phyloP scores from a whole-genome alignment of 768 basidiomycete genomes.

The Hypholoma fasciculare region DNA sequence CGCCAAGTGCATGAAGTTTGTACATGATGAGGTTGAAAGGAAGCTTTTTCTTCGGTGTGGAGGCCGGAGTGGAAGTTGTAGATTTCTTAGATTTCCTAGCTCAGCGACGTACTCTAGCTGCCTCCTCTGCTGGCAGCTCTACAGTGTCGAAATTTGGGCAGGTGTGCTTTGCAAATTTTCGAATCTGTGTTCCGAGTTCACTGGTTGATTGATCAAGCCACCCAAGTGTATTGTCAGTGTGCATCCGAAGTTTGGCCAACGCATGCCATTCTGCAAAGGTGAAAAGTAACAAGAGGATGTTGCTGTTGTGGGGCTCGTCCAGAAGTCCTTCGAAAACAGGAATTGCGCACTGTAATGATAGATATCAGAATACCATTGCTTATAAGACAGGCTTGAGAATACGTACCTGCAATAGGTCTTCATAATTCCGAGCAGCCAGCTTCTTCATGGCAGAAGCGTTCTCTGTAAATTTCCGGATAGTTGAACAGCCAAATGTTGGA shows the following conservation, averaged over 20 bases:
- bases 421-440: not conserved
- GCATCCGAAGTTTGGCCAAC: not conserved
- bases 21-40: conserved; percentile 27
- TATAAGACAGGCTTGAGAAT: too few species aligned
- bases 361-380: too few species aligned
- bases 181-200: not conserved
- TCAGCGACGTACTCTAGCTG: conserved; percentile 1
- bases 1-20: conserved; percentile 33
- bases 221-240: not conserved
- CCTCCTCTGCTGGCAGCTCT: conserved; percentile 12
- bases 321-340: conserved; percentile 36
- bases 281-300: not conserved
- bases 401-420: conserved; percentile 17
- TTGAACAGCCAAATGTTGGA: conserved; percentile 18
- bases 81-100: not conserved
- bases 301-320: not conserved
- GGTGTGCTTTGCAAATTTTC: not conserved
- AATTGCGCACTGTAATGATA: conserved; percentile 25
- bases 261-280: conserved; percentile 1
- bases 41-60: not conserved
- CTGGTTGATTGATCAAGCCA: not conserved
- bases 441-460: conserved; percentile 22
- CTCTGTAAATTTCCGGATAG: conserved; percentile 27
- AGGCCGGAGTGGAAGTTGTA: not conserved
- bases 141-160: conserved; percentile 1